phyloP scores from a whole-genome alignment of 1,284 basidiomycete species.

The Ustilago esculenta region DNA sequence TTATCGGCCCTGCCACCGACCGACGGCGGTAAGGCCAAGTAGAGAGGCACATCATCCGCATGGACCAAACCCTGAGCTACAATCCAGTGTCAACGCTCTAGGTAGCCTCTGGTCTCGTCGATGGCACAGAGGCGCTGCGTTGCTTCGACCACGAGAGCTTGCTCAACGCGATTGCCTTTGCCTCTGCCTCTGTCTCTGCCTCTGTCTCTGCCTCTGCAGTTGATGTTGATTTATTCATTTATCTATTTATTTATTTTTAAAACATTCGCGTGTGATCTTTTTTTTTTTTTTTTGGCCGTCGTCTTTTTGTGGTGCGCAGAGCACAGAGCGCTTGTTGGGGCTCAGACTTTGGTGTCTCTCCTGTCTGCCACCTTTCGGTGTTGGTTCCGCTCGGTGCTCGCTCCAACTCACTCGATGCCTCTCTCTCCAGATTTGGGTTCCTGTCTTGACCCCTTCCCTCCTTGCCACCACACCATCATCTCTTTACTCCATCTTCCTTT shows the following conservation, averaged over 20 bases:
- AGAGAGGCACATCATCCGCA: no score
- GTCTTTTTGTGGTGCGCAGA: slow-evolving; percentile 20
- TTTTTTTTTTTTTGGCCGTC: slow-evolving; percentile 11
- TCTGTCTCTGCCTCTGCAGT: neutral
- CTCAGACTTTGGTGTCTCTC: neutral
- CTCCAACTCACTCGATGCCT: no score
- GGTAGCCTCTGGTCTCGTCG: no score
- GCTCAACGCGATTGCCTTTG: no score
- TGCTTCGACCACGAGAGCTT: no score
- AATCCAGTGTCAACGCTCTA: no score
- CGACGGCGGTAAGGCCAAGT: no score
- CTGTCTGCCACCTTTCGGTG: neutral
- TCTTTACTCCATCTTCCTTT: slow-evolving; percentile 3
- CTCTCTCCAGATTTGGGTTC: neutral
- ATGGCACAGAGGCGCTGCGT: no score
- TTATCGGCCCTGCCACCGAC: no score
- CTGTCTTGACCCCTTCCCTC: neutral
- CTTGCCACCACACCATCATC: slow-evolving; percentile 33
- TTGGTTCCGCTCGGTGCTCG: slow-evolving; percentile 4
- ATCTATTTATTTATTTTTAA: neutral
- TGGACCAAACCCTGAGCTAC: no score
- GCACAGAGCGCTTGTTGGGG: slow-evolving; percentile 30
- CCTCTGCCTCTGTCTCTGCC: no score
- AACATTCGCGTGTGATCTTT: no score
- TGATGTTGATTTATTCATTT: neutral